Evolutionary conservation across 164 flowering plant species (phyloP), one percentile per base, ranked within the genome.

Genomic region (Akebia trifoliata): DNA sequence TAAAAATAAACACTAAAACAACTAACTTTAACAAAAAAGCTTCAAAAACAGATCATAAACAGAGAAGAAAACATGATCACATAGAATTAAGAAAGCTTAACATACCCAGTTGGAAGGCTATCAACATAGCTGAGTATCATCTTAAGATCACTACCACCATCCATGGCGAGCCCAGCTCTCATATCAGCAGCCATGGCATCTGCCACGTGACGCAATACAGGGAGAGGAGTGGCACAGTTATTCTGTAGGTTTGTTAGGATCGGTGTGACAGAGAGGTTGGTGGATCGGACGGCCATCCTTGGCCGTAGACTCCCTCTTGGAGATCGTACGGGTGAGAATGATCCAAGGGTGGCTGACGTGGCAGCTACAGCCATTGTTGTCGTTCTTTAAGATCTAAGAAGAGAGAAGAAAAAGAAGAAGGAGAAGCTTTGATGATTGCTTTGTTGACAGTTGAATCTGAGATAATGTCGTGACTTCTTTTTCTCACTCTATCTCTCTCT

Each of bases 101-200:
- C 77, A 34, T 76, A 90, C 97, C 95, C 95, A 37, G 77, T 76
- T 6, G 97, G 97, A 45, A 90, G 65, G 53, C 63, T 52, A 47
- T 85, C 69, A 55, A 85, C 91, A 66, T 79, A 85, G 68, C 79
- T 90, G 26, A 80, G 86, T 2, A 90, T 83, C 97, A 90, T 90
- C 73, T 82, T 79, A 48, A 87, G 95, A 59, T 81, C 82, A 54
- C 84, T 65, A 12, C 78, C 87, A 14, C 89, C 95, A n/a, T 90
- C 95, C 4, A 49, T 76, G 12, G 73, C 80, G 34, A 90, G 84
- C 14, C 97, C 97, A 40, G 84, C 84, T 20, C 87, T 74, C 93
- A 90, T 87, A 25, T 90, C 95, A 21, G 61, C 72, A 6, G 82
- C 69, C 89, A 90, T 87, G 57, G 84, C 74, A 46, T 81, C 90